Conservation (phyloP, 176 grass and related monocot genomes). For the Ensete ventricosum region DNA sequence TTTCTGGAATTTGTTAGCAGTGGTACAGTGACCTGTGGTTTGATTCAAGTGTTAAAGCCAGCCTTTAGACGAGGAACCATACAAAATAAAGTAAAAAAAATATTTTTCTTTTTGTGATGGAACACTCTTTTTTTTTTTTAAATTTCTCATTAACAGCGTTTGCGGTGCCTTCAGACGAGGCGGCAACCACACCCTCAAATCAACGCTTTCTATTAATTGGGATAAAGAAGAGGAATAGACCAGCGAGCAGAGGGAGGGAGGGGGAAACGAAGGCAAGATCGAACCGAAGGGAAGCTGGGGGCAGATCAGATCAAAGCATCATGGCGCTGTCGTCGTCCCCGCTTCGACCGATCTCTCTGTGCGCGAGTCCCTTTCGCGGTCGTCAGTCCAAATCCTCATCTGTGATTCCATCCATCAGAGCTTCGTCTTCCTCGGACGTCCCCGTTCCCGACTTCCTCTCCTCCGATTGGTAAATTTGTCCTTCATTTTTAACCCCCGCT, state of each 20-base stretch:
- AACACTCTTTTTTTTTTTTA: too few species aligned
- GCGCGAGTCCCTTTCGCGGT: background rate
- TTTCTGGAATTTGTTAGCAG: too few species aligned
- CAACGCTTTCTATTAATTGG: too few species aligned
- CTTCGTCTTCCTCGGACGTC: slow-evolving; percentile 41
- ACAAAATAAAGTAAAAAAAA: too few species aligned
- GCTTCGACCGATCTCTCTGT: background rate
- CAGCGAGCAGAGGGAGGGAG: background rate
- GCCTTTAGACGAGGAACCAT: too few species aligned
- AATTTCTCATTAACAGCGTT: too few species aligned
- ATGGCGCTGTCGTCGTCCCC: slow-evolving; percentile 1
- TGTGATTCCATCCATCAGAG: slow-evolving; percentile 10
- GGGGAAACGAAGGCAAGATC: background rate
- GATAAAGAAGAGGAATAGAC: too few species aligned
- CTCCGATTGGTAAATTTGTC: slow-evolving; percentile 48
- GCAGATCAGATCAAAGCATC: background rate
- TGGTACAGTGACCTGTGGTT: too few species aligned
- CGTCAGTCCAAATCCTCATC: slow-evolving; percentile 9
- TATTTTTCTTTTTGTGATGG: too few species aligned
- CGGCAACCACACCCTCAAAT: too few species aligned
- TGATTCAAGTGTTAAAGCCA: too few species aligned
- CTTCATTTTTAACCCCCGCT: background rate
- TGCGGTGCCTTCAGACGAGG: too few species aligned
- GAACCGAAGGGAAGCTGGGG: background rate
- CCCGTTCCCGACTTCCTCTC: slow-evolving; percentile 72